Base-by-base conservation (phyloP, 129 eudicot species). In the Tanacetum coccineum region DNA sequence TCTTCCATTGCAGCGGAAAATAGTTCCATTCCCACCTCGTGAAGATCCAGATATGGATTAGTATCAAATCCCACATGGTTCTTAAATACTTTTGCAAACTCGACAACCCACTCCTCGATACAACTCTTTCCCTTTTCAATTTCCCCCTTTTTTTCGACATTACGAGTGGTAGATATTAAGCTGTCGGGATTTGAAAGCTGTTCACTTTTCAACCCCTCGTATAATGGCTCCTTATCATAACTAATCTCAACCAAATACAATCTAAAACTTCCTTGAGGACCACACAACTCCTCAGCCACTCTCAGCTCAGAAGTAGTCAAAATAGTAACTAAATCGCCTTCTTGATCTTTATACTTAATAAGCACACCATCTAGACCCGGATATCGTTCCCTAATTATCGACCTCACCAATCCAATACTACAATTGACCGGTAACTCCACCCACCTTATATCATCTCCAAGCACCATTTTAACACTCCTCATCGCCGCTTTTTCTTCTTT, bases 1-100 rank as follows among this genome's bases (percentile, higher is more conserved):
- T 93, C 95, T 78, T 93, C 98, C 88, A 93, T 78, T 13, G 98
- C 98, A 78, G 86, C 89, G 0, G 95, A 93, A 67, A 82, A 86
- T 4, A 93, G 53, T 71, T 84, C 88, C 98, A 86, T 93, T 40
- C 96, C 98, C 13, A 88, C 65, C 74, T 86, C 95, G 51, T 93
- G 96, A 75, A 93, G 87, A 75, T 93, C 96, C 84, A 88, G 79
- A 78, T 86, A 93, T 0, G 96, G 82, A 74, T 88, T 89, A 4
- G 91, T 78, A 44, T 88, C 98, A 42, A 93, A 82, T 62, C 98
- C 96, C 36, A 93, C 98, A 79, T 93, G 98, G 76, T 81, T 86
- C 75, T 88, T 88, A 74, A 93, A 88, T 11, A 93, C 70, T 71
- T 80, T 72, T 6, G 98, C 84, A 66, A 93, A 93, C 64, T 93